A percentile compares a stretch with the other conserved stretches of the same genome.
phyloP scores from a whole-genome alignment of 2,329 filamentous ascomycete species.

The Exophiala dermatitidis region DNA sequence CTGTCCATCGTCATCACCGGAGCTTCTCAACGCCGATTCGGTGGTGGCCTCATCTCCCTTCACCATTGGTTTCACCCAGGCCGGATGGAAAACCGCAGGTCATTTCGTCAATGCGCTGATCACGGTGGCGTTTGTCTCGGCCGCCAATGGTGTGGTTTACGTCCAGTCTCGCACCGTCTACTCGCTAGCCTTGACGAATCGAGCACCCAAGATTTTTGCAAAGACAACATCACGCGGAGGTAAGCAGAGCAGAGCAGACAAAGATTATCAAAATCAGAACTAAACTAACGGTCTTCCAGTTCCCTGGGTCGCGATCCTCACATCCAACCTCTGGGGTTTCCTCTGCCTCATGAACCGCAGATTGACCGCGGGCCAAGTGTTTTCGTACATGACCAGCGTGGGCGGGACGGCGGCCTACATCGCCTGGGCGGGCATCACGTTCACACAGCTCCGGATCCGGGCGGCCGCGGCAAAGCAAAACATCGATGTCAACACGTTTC shows the following conservation, averaged over 20 bases:
- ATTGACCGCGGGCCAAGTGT: neutral
- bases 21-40: slow-evolving; percentile 40
- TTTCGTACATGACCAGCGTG: slow-evolving; percentile 42
- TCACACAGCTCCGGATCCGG: slow-evolving; percentile 43
- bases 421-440: slow-evolving; percentile 44
- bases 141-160: slow-evolving; percentile 60
- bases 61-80: slow-evolving; percentile 42
- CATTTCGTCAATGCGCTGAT: slow-evolving; percentile 71
- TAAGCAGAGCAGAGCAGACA: neutral
- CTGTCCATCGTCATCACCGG: slow-evolving; percentile 33
- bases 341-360: slow-evolving; percentile 34
- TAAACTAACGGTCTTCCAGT: neutral
- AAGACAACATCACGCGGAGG: neutral
- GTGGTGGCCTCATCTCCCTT: slow-evolving; percentile 35
- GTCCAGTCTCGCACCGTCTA: slow-evolving; percentile 48
- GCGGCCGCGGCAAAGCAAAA: slow-evolving; percentile 37
- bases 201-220: slow-evolving; percentile 45
- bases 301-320: slow-evolving; percentile 2
- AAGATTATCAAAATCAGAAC: neutral
- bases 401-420: slow-evolving; percentile 44
- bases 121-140: slow-evolving; percentile 63
- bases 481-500: slow-evolving; percentile 31
- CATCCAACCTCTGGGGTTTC: slow-evolving; percentile 22
- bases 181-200: slow-evolving; percentile 41
- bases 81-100: slow-evolving; percentile 49